Conservation (phyloP, 257 asterid species). For the Solanum peruvianum region DNA sequence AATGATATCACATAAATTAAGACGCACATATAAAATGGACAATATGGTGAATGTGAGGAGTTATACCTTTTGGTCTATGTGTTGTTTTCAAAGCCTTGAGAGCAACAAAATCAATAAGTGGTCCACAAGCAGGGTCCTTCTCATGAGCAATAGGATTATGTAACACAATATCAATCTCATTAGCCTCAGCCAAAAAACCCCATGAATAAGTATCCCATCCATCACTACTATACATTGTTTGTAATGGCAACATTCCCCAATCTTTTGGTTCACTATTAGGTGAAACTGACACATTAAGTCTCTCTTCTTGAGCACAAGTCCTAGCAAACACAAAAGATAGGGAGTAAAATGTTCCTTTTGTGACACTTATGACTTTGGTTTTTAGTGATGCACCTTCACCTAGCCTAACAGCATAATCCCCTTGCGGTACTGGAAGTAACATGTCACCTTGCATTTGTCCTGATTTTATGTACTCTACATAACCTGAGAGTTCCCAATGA, state of each 20-base stretch:
- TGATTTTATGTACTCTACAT: conserved; percentile 10
- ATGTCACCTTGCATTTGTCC: conserved; percentile 21
- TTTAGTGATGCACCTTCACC: conserved; percentile 9
- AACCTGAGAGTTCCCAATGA: conserved; percentile 15
- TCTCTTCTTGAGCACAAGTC: conserved; percentile 17
- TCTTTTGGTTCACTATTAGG: conserved; percentile 4
- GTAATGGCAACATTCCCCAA: conserved; percentile 9
- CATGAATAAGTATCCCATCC: conserved; percentile 18
- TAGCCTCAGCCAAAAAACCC: conserved; percentile 16
- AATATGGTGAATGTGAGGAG: not conserved
- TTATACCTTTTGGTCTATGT: not conserved
- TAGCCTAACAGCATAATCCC: conserved; percentile 14
- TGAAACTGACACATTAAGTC: conserved; percentile 2
- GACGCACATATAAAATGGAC: no score
- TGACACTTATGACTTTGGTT: not conserved
- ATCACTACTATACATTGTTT: conserved; percentile 15
- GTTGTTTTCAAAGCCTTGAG: conserved; percentile 10
- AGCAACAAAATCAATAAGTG: conserved; percentile 13
- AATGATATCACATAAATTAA: not conserved
- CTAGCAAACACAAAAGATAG: conserved; percentile 8
- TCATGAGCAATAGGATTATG: conserved; percentile 11
- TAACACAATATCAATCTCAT: not conserved
- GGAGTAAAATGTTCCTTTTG: conserved; percentile 3
- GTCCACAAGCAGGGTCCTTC: conserved; percentile 16
- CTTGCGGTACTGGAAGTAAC: conserved; percentile 12